phyloP scores from a whole-genome alignment of 2,329 filamentous ascomycete species.

The Colletotrichum australisinense region DNA sequence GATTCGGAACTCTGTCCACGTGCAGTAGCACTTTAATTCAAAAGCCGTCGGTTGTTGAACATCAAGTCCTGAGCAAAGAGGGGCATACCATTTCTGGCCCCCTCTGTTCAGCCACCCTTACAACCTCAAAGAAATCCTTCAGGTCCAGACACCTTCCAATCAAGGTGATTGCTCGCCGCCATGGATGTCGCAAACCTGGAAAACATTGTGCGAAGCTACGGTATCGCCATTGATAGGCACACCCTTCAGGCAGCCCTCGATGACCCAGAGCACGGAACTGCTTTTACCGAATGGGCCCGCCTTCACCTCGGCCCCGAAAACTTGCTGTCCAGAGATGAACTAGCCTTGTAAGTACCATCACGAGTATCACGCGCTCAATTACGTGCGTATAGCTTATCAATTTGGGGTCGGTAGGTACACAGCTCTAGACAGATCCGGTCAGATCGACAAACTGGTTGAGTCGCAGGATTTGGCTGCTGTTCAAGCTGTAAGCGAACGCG shows the following conservation, averaged over 20 bases:
- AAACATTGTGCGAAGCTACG: conserved; percentile 45
- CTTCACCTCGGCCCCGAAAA: conserved; percentile 62
- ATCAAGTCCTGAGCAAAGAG: background rate
- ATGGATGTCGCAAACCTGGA: conserved; percentile 32
- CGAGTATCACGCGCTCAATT: background rate
- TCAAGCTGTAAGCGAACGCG: conserved; percentile 66
- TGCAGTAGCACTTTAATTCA: background rate
- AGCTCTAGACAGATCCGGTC: conserved; percentile 59
- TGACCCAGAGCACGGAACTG: conserved; percentile 47
- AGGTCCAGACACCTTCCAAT: background rate
- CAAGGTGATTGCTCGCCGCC: background rate
- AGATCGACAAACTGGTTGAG: conserved; percentile 57
- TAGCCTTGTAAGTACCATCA: conserved; percentile 57
- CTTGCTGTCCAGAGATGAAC: conserved; percentile 65
- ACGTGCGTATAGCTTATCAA: conserved; percentile 22
- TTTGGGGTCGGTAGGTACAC: conserved; percentile 55
- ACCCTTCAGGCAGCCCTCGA: conserved; percentile 49
- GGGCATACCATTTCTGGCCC: background rate
- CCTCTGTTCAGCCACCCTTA: background rate
- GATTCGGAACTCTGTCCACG: conserved; percentile 19
- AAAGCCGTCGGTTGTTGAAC: background rate
- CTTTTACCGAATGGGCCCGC: conserved; percentile 60
- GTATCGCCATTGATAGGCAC: conserved; percentile 47
- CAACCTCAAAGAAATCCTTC: background rate
- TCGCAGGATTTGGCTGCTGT: conserved; percentile 58